Percentiles rank a stretch among this genome's conserved stretches.
phyloP scores from a whole-genome alignment of 2,329 filamentous ascomycete species.

The Alternaria burnsii region DNA sequence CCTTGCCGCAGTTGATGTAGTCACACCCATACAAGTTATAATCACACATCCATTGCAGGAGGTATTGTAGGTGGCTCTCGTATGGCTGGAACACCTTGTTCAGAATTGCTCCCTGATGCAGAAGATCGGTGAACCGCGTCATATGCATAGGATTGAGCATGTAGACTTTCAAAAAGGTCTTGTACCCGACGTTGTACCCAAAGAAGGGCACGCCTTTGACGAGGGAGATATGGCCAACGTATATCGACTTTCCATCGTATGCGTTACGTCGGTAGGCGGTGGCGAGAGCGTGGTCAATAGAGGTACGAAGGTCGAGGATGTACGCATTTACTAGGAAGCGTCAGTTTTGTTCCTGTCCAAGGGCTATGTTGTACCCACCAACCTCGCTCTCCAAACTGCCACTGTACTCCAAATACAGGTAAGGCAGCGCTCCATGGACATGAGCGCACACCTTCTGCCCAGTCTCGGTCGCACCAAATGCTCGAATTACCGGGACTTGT shows the following conservation, averaged over 20 bases:
- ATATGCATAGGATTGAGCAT: conserved; percentile 87
- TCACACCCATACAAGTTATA: conserved; percentile 97
- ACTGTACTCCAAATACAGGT: conserved; percentile 88
- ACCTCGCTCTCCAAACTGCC: conserved; percentile 72
- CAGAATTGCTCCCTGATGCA: conserved; percentile 88
- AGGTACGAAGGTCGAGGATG: conserved; percentile 79
- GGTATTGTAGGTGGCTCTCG: conserved; percentile 90
- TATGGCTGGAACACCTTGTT: conserved; percentile 87
- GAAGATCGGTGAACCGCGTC: conserved; percentile 84
- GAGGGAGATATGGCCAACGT: conserved; percentile 88
- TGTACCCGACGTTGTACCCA: conserved; percentile 92
- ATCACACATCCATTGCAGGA: conserved; percentile 97
- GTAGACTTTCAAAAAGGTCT: conserved; percentile 92
- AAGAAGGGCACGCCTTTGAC: conserved; percentile 96
- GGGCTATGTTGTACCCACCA: conserved; percentile 60
- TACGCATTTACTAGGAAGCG: conserved; percentile 71
- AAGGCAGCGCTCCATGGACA: conserved; percentile 94
- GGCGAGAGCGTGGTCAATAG: conserved; percentile 89
- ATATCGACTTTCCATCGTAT: conserved; percentile 72
- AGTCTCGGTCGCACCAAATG: conserved; percentile 92
- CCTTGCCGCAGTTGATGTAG: conserved; percentile 77
- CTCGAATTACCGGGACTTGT: conserved; percentile 83
- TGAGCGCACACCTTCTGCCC: conserved; percentile 97
- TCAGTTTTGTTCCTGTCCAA: conserved; percentile 19
- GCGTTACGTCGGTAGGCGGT: conserved; percentile 82